phyloP scores from a whole-genome alignment of 805 yeast genomes.

The Saccharomycopsis microspora region DNA sequence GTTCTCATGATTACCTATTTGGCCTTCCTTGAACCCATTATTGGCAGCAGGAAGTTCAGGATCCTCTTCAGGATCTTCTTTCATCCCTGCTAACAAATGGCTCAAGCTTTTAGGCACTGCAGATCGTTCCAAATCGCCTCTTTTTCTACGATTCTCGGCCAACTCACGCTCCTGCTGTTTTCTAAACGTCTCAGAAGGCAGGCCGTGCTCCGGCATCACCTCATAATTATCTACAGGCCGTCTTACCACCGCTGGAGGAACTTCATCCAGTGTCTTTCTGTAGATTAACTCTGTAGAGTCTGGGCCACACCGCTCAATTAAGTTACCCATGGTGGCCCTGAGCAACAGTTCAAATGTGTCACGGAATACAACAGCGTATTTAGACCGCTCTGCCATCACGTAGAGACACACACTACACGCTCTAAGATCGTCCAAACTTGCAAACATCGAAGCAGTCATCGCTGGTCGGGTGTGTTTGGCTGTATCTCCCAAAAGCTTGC shows the following conservation, averaged over 20 bases:
- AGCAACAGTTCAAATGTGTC: conserved; percentile 59
- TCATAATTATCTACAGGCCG: conserved; percentile 29
- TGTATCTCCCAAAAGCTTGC: conserved; percentile 42
- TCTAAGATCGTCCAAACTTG: conserved; percentile 49
- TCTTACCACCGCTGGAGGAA: conserved; percentile 51
- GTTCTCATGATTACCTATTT: neutral
- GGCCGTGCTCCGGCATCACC: conserved; percentile 17
- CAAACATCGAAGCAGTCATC: conserved; percentile 40
- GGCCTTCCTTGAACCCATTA: neutral
- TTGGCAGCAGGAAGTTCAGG: neutral
- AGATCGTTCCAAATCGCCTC: conserved; percentile 38
- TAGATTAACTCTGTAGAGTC: conserved; percentile 47
- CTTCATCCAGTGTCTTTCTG: conserved; percentile 28
- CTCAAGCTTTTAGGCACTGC: conserved; percentile 45
- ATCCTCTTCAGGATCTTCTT: conserved; percentile 3
- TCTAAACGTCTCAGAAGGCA: conserved; percentile 18
- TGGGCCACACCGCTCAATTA: conserved; percentile 53
- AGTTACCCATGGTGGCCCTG: conserved; percentile 52
- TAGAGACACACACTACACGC: conserved; percentile 55
- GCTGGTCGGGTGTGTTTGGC: conserved; percentile 51
- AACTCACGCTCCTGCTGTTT: conserved; percentile 31
- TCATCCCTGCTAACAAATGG: conserved; percentile 30
- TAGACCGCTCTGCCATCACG: conserved; percentile 56
- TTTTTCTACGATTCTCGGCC: conserved; percentile 35
- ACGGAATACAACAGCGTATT: conserved; percentile 48